Evolutionary conservation across 352 stramenopile genomes (phyloP).

Genomic region (Blastocystis hominis): DNA sequence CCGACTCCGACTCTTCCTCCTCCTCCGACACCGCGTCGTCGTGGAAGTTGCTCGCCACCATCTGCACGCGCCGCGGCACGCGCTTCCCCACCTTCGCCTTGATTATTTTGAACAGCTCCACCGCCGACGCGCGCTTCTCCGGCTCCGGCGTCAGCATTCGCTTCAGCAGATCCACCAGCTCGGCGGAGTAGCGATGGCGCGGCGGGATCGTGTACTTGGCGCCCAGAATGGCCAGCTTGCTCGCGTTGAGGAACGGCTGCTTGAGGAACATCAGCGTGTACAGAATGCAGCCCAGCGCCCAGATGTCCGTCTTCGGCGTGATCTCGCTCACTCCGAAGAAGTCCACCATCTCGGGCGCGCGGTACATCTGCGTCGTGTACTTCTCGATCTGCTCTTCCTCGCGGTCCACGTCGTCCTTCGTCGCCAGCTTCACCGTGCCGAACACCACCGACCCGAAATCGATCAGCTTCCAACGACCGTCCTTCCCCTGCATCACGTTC

Average conservation of each 20-base stretch:
- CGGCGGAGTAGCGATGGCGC: conserved; percentile 75
- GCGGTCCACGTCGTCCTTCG: conserved; percentile 72
- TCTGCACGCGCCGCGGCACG: neutral
- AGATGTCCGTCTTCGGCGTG: conserved; percentile 81
- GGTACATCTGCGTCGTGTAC: conserved; percentile 91
- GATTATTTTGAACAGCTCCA: conserved; percentile 74
- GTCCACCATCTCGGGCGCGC: conserved; percentile 88
- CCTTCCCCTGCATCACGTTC: conserved; percentile 1
- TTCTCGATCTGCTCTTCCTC: conserved; percentile 85
- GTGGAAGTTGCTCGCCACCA: neutral
- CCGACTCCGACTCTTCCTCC: neutral
- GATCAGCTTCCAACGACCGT: conserved; percentile 78
- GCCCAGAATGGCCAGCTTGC: conserved; percentile 79
- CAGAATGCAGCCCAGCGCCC: conserved; percentile 84
- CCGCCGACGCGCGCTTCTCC: conserved; percentile 77
- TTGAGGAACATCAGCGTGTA: conserved; percentile 87
- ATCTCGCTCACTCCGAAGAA: conserved; percentile 83
- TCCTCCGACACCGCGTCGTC: too few species aligned
- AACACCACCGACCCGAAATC: conserved; percentile 78
- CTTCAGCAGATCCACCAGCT: conserved; percentile 77
- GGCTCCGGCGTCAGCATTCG: too few species aligned
- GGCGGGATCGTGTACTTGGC: conserved; percentile 82
- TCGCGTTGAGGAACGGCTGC: conserved; percentile 85
- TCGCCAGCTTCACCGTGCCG: conserved; percentile 69
- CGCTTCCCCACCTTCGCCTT: conserved; percentile 43